These are phyloP conservation scores for Leptodermis oblonga DNA, from an alignment of 257 asterid species.

Conservation along the genomic window DNA sequence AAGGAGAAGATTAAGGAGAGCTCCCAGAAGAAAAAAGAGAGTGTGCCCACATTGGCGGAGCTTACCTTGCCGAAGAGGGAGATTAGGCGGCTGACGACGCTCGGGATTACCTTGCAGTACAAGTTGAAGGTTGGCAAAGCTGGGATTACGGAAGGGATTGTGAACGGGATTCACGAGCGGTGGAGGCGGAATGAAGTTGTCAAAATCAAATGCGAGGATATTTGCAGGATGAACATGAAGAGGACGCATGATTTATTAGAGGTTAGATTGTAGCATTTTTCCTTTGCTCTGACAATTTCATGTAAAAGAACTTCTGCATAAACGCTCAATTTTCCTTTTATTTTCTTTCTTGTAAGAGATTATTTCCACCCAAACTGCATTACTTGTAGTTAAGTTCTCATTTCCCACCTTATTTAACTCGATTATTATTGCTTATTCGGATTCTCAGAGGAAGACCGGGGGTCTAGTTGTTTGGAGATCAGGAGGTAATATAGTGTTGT, in stretches of 20 bases:
- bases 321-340: not conserved
- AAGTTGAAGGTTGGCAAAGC: constrained; percentile 80
- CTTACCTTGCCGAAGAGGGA: constrained; percentile 57
- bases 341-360: not conserved
- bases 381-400: not conserved
- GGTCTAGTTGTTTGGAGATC: constrained; percentile 98
- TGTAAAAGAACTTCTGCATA: not conserved
- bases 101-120: constrained; percentile 63
- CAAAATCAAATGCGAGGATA: constrained; percentile 74
- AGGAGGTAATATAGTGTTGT: constrained; percentile 77
- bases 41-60: constrained; percentile 79
- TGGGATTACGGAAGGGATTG: constrained; percentile 95
- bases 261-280: constrained; percentile 36
- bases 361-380: not conserved
- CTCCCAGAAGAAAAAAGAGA: constrained; percentile 40
- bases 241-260: constrained; percentile 91
- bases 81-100: constrained; percentile 60
- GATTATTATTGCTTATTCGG: not conserved
- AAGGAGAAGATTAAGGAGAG: constrained; percentile 66
- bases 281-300: not conserved
- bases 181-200: constrained; percentile 88
- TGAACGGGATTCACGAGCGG: constrained; percentile 93
- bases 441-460: constrained; percentile 87
- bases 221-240: constrained; percentile 90
- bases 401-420: not conserved